Percentiles rank a stretch among this genome's conserved stretches.
Conservation (phyloP, 306 rosid species). For the Clitoria ternatea region DNA sequence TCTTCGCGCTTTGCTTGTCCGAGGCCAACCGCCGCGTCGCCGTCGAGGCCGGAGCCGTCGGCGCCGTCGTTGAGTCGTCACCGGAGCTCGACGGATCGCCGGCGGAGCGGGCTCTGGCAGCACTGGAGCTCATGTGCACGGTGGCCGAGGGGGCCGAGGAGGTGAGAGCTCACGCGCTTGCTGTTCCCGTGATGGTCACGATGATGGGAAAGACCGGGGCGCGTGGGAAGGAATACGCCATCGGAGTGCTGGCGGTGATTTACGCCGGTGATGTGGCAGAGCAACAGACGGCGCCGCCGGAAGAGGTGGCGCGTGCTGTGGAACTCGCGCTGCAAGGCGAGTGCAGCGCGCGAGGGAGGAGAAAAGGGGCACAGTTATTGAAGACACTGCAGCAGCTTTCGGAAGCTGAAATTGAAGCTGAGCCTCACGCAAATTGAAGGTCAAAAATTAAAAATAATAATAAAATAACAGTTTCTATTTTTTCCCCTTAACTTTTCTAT, state of each 20-base stretch:
- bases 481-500: not conserved
- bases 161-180: conserved; percentile 72
- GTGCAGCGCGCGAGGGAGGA: conserved; percentile 70
- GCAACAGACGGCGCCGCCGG: conserved; percentile 58
- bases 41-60: conserved; percentile 73
- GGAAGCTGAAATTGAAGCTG: not conserved
- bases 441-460: no score
- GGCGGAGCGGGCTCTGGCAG: conserved; percentile 78
- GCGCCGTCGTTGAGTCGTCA: conserved; percentile 62
- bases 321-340: conserved; percentile 74
- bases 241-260: conserved; percentile 73
- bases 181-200: conserved; percentile 87
- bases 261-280: conserved; percentile 33
- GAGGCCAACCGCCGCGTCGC: conserved; percentile 75
- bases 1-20: conserved; percentile 78
- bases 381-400: conserved; percentile 38
- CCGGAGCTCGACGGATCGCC: conserved; percentile 65
- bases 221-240: conserved; percentile 79
- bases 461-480: not conserved
- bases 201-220: conserved; percentile 83
- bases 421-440: not conserved
- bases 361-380: conserved; percentile 73
- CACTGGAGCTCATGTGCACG: conserved; percentile 81
- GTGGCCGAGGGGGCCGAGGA: conserved; percentile 79
- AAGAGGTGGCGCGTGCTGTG: conserved; percentile 96